Percentiles rank a stretch among this genome's conserved stretches.
Conservation (phyloP, 495 filamentous ascomycete genomes). For the Xylaria intraflava region DNA sequence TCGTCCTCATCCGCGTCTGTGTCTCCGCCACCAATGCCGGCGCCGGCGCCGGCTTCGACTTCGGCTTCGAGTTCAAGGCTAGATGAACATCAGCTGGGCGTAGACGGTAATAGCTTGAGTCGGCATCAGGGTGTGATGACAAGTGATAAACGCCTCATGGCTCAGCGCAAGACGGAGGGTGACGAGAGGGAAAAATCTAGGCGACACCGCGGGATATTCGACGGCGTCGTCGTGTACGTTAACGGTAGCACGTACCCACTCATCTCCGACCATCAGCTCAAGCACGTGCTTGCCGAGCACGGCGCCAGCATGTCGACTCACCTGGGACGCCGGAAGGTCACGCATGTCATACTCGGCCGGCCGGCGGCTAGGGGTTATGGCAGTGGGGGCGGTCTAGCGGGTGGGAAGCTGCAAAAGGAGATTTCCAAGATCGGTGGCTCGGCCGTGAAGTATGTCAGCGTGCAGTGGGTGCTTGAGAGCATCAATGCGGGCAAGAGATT, state of each 20-base stretch:
- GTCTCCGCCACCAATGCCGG: not conserved
- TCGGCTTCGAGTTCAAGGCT: not conserved
- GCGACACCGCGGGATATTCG: slow-evolving; percentile 46
- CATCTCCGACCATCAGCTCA: slow-evolving; percentile 82
- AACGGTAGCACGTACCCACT: slow-evolving; percentile 78
- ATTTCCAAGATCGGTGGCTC: slow-evolving; percentile 55
- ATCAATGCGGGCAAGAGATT: slow-evolving; percentile 67
- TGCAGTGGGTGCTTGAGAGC: slow-evolving; percentile 81
- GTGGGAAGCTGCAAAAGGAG: slow-evolving; percentile 76
- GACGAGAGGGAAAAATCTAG: slow-evolving; percentile 24
- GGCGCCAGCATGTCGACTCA: slow-evolving; percentile 63
- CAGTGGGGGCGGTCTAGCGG: slow-evolving; percentile 73
- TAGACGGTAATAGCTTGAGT: not conserved
- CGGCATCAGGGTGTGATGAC: no score
- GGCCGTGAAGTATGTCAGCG: slow-evolving; percentile 73
- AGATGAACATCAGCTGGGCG: not conserved
- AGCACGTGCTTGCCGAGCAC: slow-evolving; percentile 64
- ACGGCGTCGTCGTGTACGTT: slow-evolving; percentile 67
- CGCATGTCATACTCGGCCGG: slow-evolving; percentile 76
- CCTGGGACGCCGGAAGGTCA: slow-evolving; percentile 65
- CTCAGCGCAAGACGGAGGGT: slow-evolving; percentile 31
- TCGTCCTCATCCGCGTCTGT: slow-evolving; percentile 2
- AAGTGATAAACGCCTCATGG: slow-evolving; percentile 24
- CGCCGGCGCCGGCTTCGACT: not conserved
- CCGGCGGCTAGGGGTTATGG: slow-evolving; percentile 30